These are phyloP conservation scores for Ploettnerulaceae sp. DNA, from an alignment of 2,329 filamentous ascomycete genomes.

Conservation along the genomic window DNA sequence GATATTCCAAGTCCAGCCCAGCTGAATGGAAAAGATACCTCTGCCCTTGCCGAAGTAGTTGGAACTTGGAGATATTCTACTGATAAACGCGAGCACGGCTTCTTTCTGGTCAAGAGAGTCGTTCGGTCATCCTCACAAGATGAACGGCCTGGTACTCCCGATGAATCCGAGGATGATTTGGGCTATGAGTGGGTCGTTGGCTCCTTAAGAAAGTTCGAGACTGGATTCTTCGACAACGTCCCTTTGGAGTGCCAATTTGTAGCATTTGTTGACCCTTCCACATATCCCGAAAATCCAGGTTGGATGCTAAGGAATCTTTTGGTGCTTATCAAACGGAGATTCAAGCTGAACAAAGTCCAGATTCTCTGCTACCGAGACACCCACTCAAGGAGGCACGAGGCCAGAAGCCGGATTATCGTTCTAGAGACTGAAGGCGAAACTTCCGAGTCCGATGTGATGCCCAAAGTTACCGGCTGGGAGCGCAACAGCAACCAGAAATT, in stretches of 20 bases:
- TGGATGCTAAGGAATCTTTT: constrained; percentile 92
- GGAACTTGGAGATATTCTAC: constrained; percentile 83
- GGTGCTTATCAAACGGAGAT: constrained; percentile 77
- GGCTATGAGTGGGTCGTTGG: constrained; percentile 73
- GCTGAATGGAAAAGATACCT: constrained; percentile 66
- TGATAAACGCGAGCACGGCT: constrained; percentile 82
- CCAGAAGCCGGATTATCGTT: constrained; percentile 73
- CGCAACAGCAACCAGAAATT: constrained; percentile 75
- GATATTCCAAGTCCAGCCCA: constrained; percentile 43
- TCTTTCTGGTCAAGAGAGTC: constrained; percentile 86
- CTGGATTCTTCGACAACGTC: constrained; percentile 76
- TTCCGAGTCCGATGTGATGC: constrained; percentile 48
- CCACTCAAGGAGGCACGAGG: constrained; percentile 69
- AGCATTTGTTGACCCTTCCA: constrained; percentile 88
- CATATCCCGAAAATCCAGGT: constrained; percentile 78
- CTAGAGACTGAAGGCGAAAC: constrained; percentile 30
- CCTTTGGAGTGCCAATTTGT: constrained; percentile 73
- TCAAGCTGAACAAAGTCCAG: constrained; percentile 69
- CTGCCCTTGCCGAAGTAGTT: constrained; percentile 72
- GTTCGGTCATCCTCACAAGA: constrained; percentile 35
- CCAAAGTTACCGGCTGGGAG: constrained; percentile 95
- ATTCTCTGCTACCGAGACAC: constrained; percentile 88
- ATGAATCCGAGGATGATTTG: constrained; percentile 46
- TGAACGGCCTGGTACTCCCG: constrained; percentile 41
- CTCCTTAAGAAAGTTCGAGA: constrained; percentile 72